These are phyloP conservation scores for Aspergillus calidoustus DNA, from an alignment of 2,329 filamentous ascomycete genomes.

Conservation along the genomic window DNA sequence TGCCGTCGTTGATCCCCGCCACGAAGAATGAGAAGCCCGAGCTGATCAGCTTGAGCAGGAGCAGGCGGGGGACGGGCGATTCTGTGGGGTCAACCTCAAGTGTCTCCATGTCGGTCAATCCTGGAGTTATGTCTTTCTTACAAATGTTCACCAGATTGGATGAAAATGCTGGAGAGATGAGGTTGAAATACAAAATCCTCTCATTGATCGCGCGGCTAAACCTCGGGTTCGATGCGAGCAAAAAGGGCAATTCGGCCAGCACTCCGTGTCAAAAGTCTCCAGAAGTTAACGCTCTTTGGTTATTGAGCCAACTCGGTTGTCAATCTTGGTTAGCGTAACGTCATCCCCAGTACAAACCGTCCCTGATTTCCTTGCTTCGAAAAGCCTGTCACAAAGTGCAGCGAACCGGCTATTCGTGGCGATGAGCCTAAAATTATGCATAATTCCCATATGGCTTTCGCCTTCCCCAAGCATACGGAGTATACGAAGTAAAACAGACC, in stretches of 20 bases:
- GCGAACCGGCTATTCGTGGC: too few relatives aligned
- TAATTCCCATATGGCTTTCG: too few relatives aligned
- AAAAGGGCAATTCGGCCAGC: background rate
- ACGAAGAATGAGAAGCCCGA: constrained; percentile 68
- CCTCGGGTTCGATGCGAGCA: background rate
- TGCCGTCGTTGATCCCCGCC: constrained; percentile 68
- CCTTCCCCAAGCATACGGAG: too few relatives aligned
- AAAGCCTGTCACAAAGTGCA: too few relatives aligned
- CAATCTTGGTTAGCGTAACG: too few relatives aligned
- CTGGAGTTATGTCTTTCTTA: background rate
- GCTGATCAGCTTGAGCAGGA: constrained; percentile 55
- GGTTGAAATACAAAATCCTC: background rate
- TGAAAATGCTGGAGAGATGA: background rate
- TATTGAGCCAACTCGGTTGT: background rate
- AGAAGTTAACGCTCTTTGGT: too few relatives aligned
- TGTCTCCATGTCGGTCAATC: background rate
- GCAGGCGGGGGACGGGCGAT: constrained; percentile 2
- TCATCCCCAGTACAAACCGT: too few relatives aligned
- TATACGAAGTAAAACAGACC: too few relatives aligned
- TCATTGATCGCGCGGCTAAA: background rate
- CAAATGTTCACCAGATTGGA: background rate
- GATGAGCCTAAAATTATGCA: too few relatives aligned
- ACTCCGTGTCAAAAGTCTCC: background rate
- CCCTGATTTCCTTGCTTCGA: too few relatives aligned
- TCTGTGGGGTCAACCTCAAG: background rate